Conservation (phyloP, 2,329 filamentous ascomycete genomes). For the Gnomoniopsis sp. region DNA sequence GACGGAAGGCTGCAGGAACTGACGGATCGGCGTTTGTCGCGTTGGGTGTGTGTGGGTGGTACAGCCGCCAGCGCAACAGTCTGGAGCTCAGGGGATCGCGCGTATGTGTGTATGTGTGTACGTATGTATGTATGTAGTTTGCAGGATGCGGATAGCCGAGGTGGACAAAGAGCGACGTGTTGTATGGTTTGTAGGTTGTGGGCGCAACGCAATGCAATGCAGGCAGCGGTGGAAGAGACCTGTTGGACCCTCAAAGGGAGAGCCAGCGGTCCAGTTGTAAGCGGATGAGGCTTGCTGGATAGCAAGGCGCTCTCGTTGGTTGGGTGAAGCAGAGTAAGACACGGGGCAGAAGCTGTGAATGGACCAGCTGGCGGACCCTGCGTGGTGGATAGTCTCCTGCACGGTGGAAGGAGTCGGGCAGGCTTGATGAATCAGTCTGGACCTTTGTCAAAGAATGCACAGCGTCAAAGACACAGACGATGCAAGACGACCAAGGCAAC, state of each 20-base stretch:
- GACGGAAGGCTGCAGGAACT: conserved; percentile 10
- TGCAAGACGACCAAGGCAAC: no score
- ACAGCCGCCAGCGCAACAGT: conserved; percentile 5
- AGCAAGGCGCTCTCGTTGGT: neutral
- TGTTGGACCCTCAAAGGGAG: neutral
- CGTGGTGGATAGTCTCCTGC: neutral
- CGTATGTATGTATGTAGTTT: neutral
- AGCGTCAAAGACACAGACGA: neutral
- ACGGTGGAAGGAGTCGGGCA: neutral
- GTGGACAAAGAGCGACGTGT: conserved; percentile 14
- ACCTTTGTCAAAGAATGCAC: neutral
- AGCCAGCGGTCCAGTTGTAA: neutral
- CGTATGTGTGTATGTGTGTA: neutral
- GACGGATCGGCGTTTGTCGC: conserved; percentile 8
- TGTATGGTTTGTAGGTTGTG: neutral
- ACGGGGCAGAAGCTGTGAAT: conserved; percentile 7
- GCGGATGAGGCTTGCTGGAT: neutral
- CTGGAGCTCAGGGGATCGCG: neutral
- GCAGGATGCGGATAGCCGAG: conserved; percentile 6
- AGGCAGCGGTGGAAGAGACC: neutral
- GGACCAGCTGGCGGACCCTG: conserved; percentile 7
- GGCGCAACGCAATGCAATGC: conserved; percentile 3
- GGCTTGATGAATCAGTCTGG: neutral
- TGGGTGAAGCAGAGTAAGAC: conserved; percentile 7
- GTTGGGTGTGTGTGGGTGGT: conserved; percentile 10